Evolutionary conservation across 371 early-diverging fungal genomes (phyloP).

Genomic region (Saksenaea vasiformis): DNA sequence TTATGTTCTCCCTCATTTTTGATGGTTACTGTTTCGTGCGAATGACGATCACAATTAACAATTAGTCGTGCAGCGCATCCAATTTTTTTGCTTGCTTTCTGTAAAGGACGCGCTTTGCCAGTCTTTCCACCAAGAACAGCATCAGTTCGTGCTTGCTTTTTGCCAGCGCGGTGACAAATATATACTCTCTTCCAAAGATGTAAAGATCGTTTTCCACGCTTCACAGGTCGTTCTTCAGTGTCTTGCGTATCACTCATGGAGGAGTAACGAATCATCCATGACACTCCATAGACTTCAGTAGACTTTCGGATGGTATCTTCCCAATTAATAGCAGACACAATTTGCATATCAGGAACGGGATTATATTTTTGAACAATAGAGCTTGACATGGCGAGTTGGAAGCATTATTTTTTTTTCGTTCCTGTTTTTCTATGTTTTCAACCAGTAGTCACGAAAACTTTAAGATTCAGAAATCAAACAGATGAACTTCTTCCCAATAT

Average conservation of each 20-base stretch:
- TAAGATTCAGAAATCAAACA: too few species aligned
- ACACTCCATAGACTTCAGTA: neutral
- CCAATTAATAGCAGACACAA: neutral
- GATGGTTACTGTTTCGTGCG: neutral
- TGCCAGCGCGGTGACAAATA: neutral
- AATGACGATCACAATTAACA: neutral
- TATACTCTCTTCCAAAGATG: neutral
- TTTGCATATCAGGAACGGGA: neutral
- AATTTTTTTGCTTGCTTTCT: neutral
- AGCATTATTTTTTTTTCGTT: too few species aligned
- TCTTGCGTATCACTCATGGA: neutral
- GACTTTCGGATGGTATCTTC: neutral
- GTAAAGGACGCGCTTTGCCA: neutral
- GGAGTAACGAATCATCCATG: neutral
- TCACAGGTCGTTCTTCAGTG: neutral
- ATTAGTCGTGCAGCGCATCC: neutral
- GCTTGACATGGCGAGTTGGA: too few species aligned
- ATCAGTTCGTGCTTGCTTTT: neutral
- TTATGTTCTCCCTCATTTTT: neutral
- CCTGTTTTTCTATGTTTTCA: too few species aligned
- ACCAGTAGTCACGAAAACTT: too few species aligned
- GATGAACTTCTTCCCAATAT: neutral
- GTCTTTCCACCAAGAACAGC: neutral
- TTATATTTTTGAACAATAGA: neutral
- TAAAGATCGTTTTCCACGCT: neutral